Conservation (phyloP, 2,329 filamentous ascomycete species). For the Phoma sp. region DNA sequence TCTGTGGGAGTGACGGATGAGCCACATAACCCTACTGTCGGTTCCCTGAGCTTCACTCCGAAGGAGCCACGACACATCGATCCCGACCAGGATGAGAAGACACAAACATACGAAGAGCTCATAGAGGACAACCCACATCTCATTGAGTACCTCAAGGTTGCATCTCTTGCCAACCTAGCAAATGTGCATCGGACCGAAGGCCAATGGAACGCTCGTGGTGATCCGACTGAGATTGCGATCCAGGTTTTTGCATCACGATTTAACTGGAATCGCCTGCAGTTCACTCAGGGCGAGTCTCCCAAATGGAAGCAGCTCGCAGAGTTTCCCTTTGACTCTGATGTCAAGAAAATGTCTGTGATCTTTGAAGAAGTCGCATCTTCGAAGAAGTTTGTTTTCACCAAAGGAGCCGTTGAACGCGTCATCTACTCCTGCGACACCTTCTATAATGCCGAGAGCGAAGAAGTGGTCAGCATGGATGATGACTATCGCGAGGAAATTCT, state of each 20-base stretch:
- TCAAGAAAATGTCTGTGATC: constrained; percentile 78
- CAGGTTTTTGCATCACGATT: constrained; percentile 77
- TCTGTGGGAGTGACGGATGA: constrained; percentile 38
- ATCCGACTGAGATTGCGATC: constrained; percentile 71
- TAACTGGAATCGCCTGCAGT: constrained; percentile 60
- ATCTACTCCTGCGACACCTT: constrained; percentile 55
- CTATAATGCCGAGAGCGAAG: constrained; percentile 58
- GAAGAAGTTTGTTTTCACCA: constrained; percentile 61
- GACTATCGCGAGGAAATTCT: constrained; percentile 63
- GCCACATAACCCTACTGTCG: constrained; percentile 41
- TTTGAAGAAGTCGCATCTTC: constrained; percentile 52
- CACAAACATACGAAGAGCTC: constrained; percentile 30
- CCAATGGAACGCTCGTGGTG: constrained; percentile 43
- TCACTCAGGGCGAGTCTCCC: constrained; percentile 41
- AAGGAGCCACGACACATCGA: constrained; percentile 36
- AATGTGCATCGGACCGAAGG: constrained; percentile 54
- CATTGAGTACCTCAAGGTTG: constrained; percentile 42
- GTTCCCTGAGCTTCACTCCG: constrained; percentile 37
- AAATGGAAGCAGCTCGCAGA: constrained; percentile 59
- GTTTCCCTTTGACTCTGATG: constrained; percentile 73
- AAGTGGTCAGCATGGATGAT: constrained; percentile 53
- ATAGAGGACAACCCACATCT: constrained; percentile 37
- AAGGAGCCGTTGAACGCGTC: constrained; percentile 72
- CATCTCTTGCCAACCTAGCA: constrained; percentile 57
- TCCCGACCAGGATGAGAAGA: constrained; percentile 35